Evolutionary conservation across 768 basidiomycete species (phyloP), one percentile per base, ranked within the genome.

Genomic region (Naematelia aurantialba): DNA sequence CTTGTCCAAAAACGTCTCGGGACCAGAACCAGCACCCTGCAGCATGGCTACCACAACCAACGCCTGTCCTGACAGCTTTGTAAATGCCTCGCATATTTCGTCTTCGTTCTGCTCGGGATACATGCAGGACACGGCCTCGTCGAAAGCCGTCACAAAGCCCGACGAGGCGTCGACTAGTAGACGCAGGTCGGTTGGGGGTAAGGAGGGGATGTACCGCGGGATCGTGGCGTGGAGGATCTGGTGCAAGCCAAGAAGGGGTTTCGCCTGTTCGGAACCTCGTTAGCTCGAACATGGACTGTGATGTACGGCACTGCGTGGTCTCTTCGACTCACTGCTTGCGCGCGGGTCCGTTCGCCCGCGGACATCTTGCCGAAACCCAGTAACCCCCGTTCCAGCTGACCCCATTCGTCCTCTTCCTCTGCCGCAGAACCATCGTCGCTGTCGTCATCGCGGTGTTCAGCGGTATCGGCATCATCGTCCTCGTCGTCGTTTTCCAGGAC

Each of bases 211-310:
- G 34, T 59, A 64, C 24, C 62, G 59, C 14, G 67, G 69, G 31
- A 71, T 45, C 8, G 60, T 59, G 12, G 63, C 50, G 50, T 69
- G 69, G 1, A 74, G 59, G 24, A 74, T 49, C 22, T 69, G 72
- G 42, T 66, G 60, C n/a, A 74, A 55, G 24, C 55, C 64, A 3
- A 74, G 52, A 0, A 71, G 55, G 11, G 67, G 62, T 63, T 69
- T 68, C 10, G 62, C 67, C 69, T 69, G 49, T 2, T 19, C n/a
- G n/a, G n/a, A n/a, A n/a, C n/a, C n/a, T n/a, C 22, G 29, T 51
- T 22, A 56, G 29, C 29, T 22, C n/a, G 19, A 10, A 34, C 24
- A 3, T 22, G 48, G 11, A 52, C 11, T 34, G 11, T n/a, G n/a
- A n/a, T n/a, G n/a, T n/a, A n/a, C n/a, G n/a, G n/a, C n/a, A n/a